Percentiles rank a stretch among this genome's conserved stretches.
Evolutionary conservation across 768 basidiomycete species (phyloP).

Genomic region (Pleurotus salmoneostramineus): DNA sequence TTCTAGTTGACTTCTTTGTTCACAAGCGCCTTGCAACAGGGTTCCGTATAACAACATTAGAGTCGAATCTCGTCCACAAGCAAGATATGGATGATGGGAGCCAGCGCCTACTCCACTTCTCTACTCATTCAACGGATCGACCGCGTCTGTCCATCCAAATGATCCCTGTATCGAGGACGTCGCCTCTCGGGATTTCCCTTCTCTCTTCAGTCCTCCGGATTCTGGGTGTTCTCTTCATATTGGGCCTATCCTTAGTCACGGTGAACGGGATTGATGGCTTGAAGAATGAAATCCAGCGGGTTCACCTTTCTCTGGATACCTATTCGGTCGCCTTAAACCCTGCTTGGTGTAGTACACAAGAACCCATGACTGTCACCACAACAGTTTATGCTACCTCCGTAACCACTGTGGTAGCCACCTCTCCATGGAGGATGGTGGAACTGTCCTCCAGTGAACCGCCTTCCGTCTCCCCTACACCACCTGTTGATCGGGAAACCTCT

Average conservation of each 20-base stretch:
- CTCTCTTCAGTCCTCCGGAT: slow-evolving; percentile 16
- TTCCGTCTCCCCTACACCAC: slow-evolving; percentile 10
- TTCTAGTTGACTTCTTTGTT: slow-evolving; percentile 6
- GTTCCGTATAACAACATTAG: slow-evolving; percentile 36
- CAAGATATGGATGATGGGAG: slow-evolving; percentile 31
- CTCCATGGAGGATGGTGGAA: slow-evolving; percentile 20
- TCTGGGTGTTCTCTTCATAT: slow-evolving; percentile 25
- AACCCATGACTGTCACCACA: slow-evolving; percentile 37
- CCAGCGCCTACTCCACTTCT: slow-evolving; percentile 51
- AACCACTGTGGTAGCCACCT: slow-evolving; percentile 5
- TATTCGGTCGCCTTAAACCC: slow-evolving; percentile 18
- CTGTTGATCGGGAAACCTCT: slow-evolving; percentile 6
- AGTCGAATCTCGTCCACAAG: slow-evolving; percentile 57
- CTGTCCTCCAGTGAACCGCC: slow-evolving; percentile 12
- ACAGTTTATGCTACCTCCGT: slow-evolving; percentile 25
- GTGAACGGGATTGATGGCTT: slow-evolving; percentile 19
- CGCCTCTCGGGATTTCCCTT: slow-evolving; percentile 11
- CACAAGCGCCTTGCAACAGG: slow-evolving; percentile 24
- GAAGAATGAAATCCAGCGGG: slow-evolving; percentile 21
- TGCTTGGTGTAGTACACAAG: slow-evolving; percentile 16
- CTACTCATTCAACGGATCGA: slow-evolving; percentile 53
- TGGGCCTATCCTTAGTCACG: slow-evolving; percentile 17
- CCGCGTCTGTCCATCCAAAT: slow-evolving; percentile 40
- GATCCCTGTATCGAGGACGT: slow-evolving; percentile 8
- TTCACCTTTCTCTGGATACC: slow-evolving; percentile 22